A percentile compares a stretch with the other conserved stretches of the same genome.
These are phyloP conservation scores for Aureobasidium namibiae DNA, from an alignment of 2,329 filamentous ascomycete genomes.

Conservation along the genomic window DNA sequence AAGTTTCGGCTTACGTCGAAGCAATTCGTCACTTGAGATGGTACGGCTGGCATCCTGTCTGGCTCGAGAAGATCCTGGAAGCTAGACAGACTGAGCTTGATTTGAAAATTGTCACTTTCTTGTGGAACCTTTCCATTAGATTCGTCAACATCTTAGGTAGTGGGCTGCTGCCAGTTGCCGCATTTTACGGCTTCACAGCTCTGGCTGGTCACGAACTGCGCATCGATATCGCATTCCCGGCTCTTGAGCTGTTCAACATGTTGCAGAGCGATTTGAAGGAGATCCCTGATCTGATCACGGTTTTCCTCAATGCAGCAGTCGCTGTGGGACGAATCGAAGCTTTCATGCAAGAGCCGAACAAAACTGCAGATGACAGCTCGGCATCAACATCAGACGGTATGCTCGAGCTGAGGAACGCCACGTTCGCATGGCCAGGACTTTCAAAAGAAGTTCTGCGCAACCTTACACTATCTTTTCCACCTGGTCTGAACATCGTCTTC, in stretches of 20 bases:
- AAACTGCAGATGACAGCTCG: constrained; percentile 35
- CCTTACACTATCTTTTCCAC: constrained; percentile 46
- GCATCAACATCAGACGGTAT: constrained; percentile 24
- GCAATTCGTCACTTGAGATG: constrained; percentile 71
- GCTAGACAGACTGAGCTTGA: constrained; percentile 60
- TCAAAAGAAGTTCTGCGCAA: constrained; percentile 46
- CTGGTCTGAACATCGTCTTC: constrained; percentile 51
- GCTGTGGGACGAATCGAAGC: constrained; percentile 72
- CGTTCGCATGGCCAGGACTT: constrained; percentile 72
- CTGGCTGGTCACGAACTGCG: constrained; percentile 59
- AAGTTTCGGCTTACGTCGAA: constrained; percentile 79
- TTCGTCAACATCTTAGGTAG: constrained; percentile 65
- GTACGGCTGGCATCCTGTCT: constrained; percentile 75
- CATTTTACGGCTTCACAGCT: constrained; percentile 73
- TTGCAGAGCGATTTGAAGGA: constrained; percentile 66
- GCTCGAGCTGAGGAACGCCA: constrained; percentile 52
- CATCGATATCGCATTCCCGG: constrained; percentile 79
- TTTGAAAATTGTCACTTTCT: constrained; percentile 53
- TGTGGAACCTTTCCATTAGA: constrained; percentile 55
- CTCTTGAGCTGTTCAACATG: constrained; percentile 70
- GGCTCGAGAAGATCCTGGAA: constrained; percentile 61
- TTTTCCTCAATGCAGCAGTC: constrained; percentile 73
- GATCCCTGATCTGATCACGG: constrained; percentile 65
- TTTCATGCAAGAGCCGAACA: constrained; percentile 82
- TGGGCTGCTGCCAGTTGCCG: constrained; percentile 68